Evolutionary conservation across 768 basidiomycete species (phyloP), one percentile per base, ranked within the genome.

Genomic region (Tricholoma saponaceum): DNA sequence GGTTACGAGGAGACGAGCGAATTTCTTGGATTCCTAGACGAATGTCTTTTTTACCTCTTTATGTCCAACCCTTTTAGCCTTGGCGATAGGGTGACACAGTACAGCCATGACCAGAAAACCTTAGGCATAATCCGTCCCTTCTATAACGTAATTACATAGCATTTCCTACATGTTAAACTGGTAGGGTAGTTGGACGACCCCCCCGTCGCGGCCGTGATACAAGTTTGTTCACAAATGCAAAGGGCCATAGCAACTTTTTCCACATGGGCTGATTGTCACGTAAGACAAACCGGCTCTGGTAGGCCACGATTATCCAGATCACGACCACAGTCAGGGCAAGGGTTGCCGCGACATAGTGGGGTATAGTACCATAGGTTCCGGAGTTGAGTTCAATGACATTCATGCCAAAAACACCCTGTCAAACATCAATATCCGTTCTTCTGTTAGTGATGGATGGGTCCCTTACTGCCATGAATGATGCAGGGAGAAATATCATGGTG

Each of bases 401-500:
- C 83, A 85, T 85, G 4, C 83, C 79, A 53, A 83, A 85, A 4
- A 78, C 70, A 14, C 73, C 69, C 83, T 84, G 58, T 22, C 32
- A 53, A 25, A 32, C 50, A 33, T 51, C 32, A 26, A 13, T 32
- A 32, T 23, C 8, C 12, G 22, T 46, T 56, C 28, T 18, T 18
- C 1, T 2, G 47, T 20, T 23, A 20, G 18, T 22, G 57, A 55
- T 32, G 20, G 23, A 14, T 28, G 23, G n/a, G n/a, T n/a, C n/a
- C 66, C 72, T 52, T 63, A 78, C 77, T 8, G 76, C 76, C 32
- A 73, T 69, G 50, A 86, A 81, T 14, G 77, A 77, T 2, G 81
- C 78, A 0, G 85, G 84, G 7, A 86, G 70, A 66, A 85, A 86
- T n/a, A 84, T 64, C 82, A n/a, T n/a, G n/a, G n/a, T n/a, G n/a